Conservation (phyloP, 768 basidiomycete genomes). For the Amylocystis lapponica region DNA sequence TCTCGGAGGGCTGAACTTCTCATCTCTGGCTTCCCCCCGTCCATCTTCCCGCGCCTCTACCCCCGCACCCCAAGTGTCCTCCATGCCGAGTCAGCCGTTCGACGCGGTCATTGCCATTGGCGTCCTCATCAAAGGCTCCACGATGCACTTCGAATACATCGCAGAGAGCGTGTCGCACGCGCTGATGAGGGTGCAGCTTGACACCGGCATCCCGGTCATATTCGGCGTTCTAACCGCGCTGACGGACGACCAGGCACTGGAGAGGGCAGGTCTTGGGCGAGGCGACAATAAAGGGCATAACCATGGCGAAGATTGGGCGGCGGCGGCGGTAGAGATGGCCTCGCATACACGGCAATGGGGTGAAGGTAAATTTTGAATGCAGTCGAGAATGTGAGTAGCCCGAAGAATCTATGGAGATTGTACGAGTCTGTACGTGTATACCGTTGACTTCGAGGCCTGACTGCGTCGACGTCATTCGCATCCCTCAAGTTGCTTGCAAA, state of each 20-base stretch:
- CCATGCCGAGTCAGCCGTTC: conserved; percentile 61
- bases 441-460: too few species aligned
- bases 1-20: conserved; percentile 57
- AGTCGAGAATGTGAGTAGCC: neutral
- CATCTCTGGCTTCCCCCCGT: conserved; percentile 46
- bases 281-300: conserved; percentile 80
- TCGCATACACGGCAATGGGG: conserved; percentile 59
- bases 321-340: conserved; percentile 94
- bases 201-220: conserved; percentile 90
- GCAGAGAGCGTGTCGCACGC: conserved; percentile 90
- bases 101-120: conserved; percentile 97
- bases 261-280: conserved; percentile 83
- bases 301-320: conserved; percentile 98
- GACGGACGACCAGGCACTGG: conserved; percentile 90
- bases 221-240: conserved; percentile 95
- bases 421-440: neutral
- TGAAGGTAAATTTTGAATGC: conserved; percentile 53
- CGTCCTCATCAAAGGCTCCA: conserved; percentile 94
- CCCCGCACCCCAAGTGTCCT: conserved; percentile 20
- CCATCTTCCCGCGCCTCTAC: conserved; percentile 37
- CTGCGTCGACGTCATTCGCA: too few species aligned
- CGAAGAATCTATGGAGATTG: conserved; percentile 14
- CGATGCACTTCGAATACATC: conserved; percentile 99
- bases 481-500: too few species aligned
- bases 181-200: conserved; percentile 91